Evolutionary conservation across 495 filamentous ascomycete species (phyloP).

Genomic region (Xylaria venustula): DNA sequence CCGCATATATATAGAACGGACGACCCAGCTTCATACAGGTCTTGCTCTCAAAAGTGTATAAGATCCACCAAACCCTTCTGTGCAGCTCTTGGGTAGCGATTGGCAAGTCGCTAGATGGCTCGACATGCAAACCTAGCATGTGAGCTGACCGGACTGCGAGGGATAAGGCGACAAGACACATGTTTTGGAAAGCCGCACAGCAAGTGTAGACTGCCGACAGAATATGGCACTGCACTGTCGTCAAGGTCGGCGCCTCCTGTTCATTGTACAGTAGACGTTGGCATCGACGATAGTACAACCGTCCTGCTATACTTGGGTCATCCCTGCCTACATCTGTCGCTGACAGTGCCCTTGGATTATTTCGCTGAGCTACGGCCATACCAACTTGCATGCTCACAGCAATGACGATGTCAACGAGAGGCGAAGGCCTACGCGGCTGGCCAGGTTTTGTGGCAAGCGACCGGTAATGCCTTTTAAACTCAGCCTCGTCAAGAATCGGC

Average conservation of each 20-base stretch:
- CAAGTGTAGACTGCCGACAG: constrained; percentile 46
- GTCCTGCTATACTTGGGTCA: constrained; percentile 46
- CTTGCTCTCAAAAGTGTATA: constrained; percentile 50
- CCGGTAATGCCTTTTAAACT: constrained; percentile 48
- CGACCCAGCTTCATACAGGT: constrained; percentile 53
- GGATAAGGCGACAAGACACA: constrained; percentile 39
- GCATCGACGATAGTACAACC: constrained; percentile 44
- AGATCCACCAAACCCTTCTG: constrained; percentile 52
- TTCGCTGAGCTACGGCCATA: constrained; percentile 27
- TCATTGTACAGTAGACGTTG: constrained; percentile 46
- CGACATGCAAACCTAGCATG: constrained; percentile 52
- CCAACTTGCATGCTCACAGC: constrained; percentile 56
- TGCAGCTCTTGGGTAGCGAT: constrained; percentile 39
- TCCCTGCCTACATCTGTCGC: constrained; percentile 20
- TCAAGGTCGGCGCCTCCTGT: constrained; percentile 49
- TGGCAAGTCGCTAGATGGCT: constrained; percentile 40
- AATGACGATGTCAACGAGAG: constrained; percentile 55
- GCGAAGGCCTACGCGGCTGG: constrained; percentile 42
- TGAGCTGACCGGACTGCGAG: constrained; percentile 48
- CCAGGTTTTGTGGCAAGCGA: constrained; percentile 42
- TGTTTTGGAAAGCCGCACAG: constrained; percentile 51
- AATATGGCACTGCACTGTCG: constrained; percentile 52
- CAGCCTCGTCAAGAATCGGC: constrained; percentile 45
- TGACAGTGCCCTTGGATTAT: constrained; percentile 15
- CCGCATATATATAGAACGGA: constrained; percentile 37